phyloP scores from a whole-genome alignment of 257 asterid species.

The Rauvolfia tetraphylla region DNA sequence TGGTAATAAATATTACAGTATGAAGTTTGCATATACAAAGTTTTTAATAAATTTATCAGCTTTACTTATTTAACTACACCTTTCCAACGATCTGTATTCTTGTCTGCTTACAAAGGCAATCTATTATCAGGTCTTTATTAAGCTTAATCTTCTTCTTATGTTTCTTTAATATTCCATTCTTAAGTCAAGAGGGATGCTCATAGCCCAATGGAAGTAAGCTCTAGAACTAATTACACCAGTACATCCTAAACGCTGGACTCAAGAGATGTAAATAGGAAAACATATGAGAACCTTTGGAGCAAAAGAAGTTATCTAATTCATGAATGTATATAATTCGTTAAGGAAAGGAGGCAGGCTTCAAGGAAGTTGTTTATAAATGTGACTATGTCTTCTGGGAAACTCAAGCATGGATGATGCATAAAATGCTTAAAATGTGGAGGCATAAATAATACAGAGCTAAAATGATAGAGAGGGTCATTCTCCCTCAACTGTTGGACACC shows the following conservation, averaged over 20 bases:
- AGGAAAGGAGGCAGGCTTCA: not conserved
- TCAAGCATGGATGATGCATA: not conserved
- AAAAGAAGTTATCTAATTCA: not conserved
- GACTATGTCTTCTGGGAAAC: not conserved
- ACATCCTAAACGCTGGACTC: not conserved
- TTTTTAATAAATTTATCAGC: not conserved
- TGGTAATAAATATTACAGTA: not conserved
- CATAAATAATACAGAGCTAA: not conserved
- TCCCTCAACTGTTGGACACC: conserved; percentile 31
- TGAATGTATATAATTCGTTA: not conserved
- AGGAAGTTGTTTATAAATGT: not conserved
- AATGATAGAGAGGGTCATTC: not conserved
- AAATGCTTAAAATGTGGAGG: not conserved
- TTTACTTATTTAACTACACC: not conserved
- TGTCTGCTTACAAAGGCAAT: not conserved
- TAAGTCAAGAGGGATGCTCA: not conserved
- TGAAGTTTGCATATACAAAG: not conserved
- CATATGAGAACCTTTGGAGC: not conserved
- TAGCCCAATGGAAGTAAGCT: not conserved
- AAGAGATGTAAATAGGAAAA: not conserved
- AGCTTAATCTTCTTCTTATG: not conserved
- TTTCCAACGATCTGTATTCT: not conserved
- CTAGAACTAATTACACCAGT: not conserved
- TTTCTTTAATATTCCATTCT: not conserved
- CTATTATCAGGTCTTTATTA: not conserved